Evolutionary conservation across 2,329 filamentous ascomycete species (phyloP), one percentile per base, ranked within the genome.

Genomic region (Diaporthe humulicola): DNA sequence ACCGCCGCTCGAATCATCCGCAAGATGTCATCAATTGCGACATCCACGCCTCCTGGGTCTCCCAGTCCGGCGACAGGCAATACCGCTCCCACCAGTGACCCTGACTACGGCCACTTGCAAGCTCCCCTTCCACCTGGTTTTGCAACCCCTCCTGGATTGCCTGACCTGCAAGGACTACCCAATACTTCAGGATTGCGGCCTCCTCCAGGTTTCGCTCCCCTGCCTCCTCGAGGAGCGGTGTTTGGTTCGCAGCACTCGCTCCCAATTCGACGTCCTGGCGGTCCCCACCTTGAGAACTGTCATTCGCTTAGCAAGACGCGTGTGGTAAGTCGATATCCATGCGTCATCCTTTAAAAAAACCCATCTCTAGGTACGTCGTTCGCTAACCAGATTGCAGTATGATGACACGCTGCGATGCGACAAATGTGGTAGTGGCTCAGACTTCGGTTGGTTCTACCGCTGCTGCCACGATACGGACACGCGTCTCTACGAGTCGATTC

Each of bases 401-500:
- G 88, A 88, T 45, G 74, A 83, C 28, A 81, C 86, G 38, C 81
- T 86, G 61, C 79, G 81, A 25, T 97, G 94, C 83, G 83, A 87
- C 10, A 80, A 87, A 33, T 97, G 94, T 79, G 84, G 85, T 52
- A 83, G 84, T 54, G 82, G 82, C 1, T 89, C 92, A 0, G 83
- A 87, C 22, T 86, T 92, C 71, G 93, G 93, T 36, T 97, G 93
- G 90, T 84, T 97, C 30, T 97, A 94, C 82, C 87, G 89, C 75
- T 97, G 95, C 82, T 89, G 88, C 17, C 90, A 94, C 80, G 93
- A 95, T 78, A 85, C 85, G 15, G 86, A 90, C 40, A 80, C 79
- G 30, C 75, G 81, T 74, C 80, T 89, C 40, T 82, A 85, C 25
- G 82, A 85, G 56, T 81, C 82, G 25, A 78, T 81, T 77, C 58